Base-by-base conservation (phyloP, 495 filamentous ascomycete species). In the Neurospora terricola region DNA sequence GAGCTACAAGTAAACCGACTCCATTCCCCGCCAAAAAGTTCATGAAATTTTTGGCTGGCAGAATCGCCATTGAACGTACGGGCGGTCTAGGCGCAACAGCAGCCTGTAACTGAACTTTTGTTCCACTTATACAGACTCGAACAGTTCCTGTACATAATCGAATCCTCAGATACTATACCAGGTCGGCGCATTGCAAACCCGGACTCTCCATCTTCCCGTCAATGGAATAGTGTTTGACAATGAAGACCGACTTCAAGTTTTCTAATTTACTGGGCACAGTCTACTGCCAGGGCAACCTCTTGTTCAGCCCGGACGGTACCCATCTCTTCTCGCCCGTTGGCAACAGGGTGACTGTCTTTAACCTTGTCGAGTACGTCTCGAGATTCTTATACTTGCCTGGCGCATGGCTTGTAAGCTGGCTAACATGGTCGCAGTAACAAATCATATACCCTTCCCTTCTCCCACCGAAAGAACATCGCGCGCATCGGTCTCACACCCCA, bases 191-290 rank as follows among this genome's bases (percentile, higher is more conserved):
- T 54, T 23, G n/a, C 21, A 23, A 54, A 54, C 21, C 45, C 45
- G 21, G 21, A 54, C n/a, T 23, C 48, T 14, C 48, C 48, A 59
- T 59, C 23, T 27, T 34, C 34, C 34, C 34, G 34, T 34, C 34
- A 34, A 77, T 73, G 77, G 75, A 73, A 69, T 73, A 77, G 69
- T 72, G 76, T 76, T 34, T 80, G 75, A 91, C 81, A 77, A 97
- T 97, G 94, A 97, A 97, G 91, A 97, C 93, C 38, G 93, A 97
- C 82, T 97, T 95, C 79, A 94, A 93, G 92, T 98, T 97, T 84
- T 96, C 93, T 81, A 97, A 97, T 80, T 86, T 98, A 76, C 89
- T 99, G 76, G 96, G 96, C 74, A 99, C 94, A 76, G 96, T 99
- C 76, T 99, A 98, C 86, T 92, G 93, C 84, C 92, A 92, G 86